Evolutionary conservation across 2,329 filamentous ascomycete genomes (phyloP), one percentile per base, ranked within the genome.

Genomic region (Penicillium sp.): DNA sequence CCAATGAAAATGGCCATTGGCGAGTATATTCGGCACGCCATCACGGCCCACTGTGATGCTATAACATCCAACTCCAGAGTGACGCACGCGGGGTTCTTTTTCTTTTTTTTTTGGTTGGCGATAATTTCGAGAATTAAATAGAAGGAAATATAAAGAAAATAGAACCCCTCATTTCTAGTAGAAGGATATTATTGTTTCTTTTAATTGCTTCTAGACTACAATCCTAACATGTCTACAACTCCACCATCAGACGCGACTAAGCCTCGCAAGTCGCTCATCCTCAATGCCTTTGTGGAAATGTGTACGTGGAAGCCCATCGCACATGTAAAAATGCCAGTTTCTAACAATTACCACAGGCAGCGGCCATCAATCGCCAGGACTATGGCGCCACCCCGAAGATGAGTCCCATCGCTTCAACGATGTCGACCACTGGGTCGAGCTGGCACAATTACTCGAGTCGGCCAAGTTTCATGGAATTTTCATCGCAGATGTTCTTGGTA

Each of bases 391-490:
- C 64, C 87, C 86, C 1, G 77, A 84, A 17, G 86, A 90, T 62
- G 76, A 83, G 62, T 88, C 86, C 1, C 80, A 80, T 62, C 73
- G 82, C 19, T 89, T 89, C 71, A 85, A 85, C 60, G 78, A 82
- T 27, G 75, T 86, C 35, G 75, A 83, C 6, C 83, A 87, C 59
- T 89, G 86, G 86, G 79, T 82, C 0, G 78, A 84, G 50, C 72
- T 89, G 0, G 86, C 85, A 0, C 78, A 86, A 59, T 73, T 84
- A 0, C 79, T 87, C 0, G 86, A 88, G 62, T 75, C 79, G 0
- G 85, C 82, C 31, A 85, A 86, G 53, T 87, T 88, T 62, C 84
- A 88, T 54, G 85, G 84, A 12, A 85, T 88, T 37, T 88, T 88
- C 71, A 86, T 89, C 52, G 86, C 86, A 0, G 86, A 89, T 67